These are phyloP conservation scores for Trapa incisa DNA, from an alignment of 345 rosid genomes.

Conservation along the genomic window DNA sequence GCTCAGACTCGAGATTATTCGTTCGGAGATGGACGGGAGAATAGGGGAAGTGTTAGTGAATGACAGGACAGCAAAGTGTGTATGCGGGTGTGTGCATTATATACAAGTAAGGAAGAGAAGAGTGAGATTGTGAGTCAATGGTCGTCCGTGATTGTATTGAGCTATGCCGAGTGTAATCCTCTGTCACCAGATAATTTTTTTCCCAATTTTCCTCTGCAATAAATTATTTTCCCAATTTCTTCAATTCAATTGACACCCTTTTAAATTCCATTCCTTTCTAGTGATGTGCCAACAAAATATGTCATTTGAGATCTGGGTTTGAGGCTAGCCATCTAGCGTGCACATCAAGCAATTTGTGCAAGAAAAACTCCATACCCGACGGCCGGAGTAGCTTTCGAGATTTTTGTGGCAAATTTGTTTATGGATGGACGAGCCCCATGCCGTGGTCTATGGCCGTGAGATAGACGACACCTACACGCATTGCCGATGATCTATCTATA, in stretches of 20 bases:
- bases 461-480: too few relatives aligned
- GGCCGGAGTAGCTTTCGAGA: neutral
- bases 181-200: neutral
- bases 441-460: too few relatives aligned
- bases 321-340: neutral
- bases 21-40: too few relatives aligned
- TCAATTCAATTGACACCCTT: too few relatives aligned
- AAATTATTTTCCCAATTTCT: too few relatives aligned
- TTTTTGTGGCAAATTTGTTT: neutral
- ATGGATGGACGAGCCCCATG: too few relatives aligned
- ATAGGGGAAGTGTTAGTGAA: neutral
- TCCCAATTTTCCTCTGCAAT: too few relatives aligned
- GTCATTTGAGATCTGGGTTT: too few relatives aligned
- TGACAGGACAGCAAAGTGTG: neutral
- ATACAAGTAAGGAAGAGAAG: neutral
- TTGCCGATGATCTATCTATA: too few relatives aligned
- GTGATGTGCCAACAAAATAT: too few relatives aligned
- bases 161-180: neutral
- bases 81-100: neutral
- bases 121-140: slow-evolving; percentile 15
- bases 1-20: neutral
- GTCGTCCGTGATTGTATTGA: slow-evolving; percentile 31
- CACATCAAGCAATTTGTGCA: neutral
- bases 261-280: too few relatives aligned
- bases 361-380: neutral